These are phyloP conservation scores for Thelephora terrestris DNA, from an alignment of 1,284 basidiomycete genomes.

Conservation along the genomic window DNA sequence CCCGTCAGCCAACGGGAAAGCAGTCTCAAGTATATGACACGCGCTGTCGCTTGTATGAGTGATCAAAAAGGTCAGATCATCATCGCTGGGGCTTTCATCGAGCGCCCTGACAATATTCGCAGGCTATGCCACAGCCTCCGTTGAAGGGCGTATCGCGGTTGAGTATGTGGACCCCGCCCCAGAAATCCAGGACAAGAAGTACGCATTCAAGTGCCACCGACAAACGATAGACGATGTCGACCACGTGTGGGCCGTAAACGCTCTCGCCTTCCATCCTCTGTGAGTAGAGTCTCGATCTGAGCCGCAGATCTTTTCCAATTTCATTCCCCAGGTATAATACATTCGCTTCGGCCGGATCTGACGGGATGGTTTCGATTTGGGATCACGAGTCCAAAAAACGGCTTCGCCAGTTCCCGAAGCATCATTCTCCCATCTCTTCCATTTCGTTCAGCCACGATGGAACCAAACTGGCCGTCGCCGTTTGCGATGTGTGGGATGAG, in stretches of 20 bases:
- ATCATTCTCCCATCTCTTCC: constrained; percentile 59
- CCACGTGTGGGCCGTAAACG: constrained; percentile 97
- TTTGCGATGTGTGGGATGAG: constrained; percentile 83
- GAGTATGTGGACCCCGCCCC: constrained; percentile 90
- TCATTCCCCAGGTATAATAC: constrained; percentile 66
- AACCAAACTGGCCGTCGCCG: constrained; percentile 69
- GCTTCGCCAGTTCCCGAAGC: constrained; percentile 81
- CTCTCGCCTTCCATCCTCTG: constrained; percentile 88
- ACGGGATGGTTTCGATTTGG: constrained; percentile 90
- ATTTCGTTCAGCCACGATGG: constrained; percentile 82
- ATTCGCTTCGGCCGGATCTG: constrained; percentile 90
- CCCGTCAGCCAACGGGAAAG: constrained; percentile 80
- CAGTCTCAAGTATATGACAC: constrained; percentile 91
- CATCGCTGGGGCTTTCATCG: neutral
- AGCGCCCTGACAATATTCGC: neutral
- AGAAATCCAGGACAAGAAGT: constrained; percentile 79
- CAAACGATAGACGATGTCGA: constrained; percentile 88
- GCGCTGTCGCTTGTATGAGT: constrained; percentile 84
- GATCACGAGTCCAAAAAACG: constrained; percentile 96
- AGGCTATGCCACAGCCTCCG: constrained; percentile 91
- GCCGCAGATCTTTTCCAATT: neutral
- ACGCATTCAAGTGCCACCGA: constrained; percentile 97
- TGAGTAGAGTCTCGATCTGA: constrained; percentile 22
- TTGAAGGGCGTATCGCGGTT: constrained; percentile 94
- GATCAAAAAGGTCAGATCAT: constrained; percentile 71